Evolutionary conservation across 2,329 filamentous ascomycete species (phyloP).

Genomic region (Trichoderma sp.): DNA sequence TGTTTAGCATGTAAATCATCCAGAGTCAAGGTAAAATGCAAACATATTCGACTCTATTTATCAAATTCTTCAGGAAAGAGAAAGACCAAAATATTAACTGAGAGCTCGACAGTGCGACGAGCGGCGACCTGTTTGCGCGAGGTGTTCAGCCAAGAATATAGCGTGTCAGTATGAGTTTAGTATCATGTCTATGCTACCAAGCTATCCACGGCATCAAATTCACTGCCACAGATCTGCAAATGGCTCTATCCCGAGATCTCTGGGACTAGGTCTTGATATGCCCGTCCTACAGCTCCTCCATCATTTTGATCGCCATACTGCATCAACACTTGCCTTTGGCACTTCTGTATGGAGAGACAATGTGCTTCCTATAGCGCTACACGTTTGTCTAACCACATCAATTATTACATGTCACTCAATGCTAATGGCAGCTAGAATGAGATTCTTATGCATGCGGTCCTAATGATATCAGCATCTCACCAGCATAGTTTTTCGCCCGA

Average conservation of each 20-base stretch:
- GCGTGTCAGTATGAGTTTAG: conserved; percentile 19
- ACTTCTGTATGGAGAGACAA: conserved; percentile 16
- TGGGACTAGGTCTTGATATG: conserved; percentile 6
- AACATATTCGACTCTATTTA: background rate
- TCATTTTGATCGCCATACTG: conserved; percentile 18
- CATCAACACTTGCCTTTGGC: conserved; percentile 17
- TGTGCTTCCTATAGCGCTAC: conserved; percentile 21
- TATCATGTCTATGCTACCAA: conserved; percentile 23
- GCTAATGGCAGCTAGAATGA: conserved; percentile 1
- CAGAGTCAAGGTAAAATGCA: conserved; percentile 16
- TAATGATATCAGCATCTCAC: conserved; percentile 26
- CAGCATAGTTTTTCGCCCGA: conserved; percentile 14
- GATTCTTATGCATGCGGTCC: conserved; percentile 21
- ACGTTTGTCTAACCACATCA: background rate
- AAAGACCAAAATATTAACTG: background rate
- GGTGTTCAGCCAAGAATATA: conserved; percentile 9
- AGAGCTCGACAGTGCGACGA: conserved; percentile 17
- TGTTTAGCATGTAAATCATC: conserved; percentile 22
- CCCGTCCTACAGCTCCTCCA: conserved; percentile 21
- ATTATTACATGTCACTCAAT: background rate
- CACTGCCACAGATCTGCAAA: background rate
- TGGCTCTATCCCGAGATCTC: background rate
- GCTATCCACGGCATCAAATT: background rate
- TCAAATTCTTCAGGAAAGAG: background rate
- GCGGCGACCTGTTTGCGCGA: conserved; percentile 11